phyloP scores from a whole-genome alignment of 176 grass and related monocot species.

The Oryza coarctata region DNA sequence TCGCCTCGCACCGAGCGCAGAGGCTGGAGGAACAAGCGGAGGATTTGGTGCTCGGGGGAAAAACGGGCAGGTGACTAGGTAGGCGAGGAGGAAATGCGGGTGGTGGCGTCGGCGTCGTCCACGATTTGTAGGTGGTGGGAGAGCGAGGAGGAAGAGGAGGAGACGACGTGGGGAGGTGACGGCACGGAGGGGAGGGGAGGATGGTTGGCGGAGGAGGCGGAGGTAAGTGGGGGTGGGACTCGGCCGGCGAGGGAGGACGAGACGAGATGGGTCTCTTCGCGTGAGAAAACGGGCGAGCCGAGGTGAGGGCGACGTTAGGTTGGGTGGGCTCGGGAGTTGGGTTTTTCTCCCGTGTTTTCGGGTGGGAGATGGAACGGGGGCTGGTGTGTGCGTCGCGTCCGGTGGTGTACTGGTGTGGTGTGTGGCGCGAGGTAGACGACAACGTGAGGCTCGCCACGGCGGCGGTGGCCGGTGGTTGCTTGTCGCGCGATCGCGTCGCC shows the following conservation, averaged over 20 bases:
- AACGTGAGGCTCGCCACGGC: neutral
- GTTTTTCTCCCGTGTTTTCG: too few species aligned
- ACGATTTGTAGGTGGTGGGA: neutral
- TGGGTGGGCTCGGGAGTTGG: neutral
- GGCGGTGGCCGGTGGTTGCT: too few species aligned
- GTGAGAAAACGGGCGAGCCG: neutral
- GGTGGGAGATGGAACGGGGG: neutral
- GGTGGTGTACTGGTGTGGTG: too few species aligned
- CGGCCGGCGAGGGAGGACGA: neutral
- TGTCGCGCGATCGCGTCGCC: too few species aligned
- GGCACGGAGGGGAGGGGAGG: neutral
- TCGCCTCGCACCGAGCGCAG: neutral
- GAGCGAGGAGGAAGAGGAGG: too few species aligned
- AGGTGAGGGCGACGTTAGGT: neutral
- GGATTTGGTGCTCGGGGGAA: too few species aligned
- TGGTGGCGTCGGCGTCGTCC: neutral
- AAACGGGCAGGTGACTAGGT: neutral
- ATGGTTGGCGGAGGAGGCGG: neutral
- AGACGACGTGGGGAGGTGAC: too few species aligned
- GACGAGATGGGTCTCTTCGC: neutral
- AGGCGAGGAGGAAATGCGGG: neutral
- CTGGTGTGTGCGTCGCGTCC: neutral
- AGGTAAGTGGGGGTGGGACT: neutral
- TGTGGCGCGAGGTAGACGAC: neutral
- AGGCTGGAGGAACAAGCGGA: too few species aligned